phyloP scores from a whole-genome alignment of 2,329 filamentous ascomycete species.

The Claviceps pazoutovae region DNA sequence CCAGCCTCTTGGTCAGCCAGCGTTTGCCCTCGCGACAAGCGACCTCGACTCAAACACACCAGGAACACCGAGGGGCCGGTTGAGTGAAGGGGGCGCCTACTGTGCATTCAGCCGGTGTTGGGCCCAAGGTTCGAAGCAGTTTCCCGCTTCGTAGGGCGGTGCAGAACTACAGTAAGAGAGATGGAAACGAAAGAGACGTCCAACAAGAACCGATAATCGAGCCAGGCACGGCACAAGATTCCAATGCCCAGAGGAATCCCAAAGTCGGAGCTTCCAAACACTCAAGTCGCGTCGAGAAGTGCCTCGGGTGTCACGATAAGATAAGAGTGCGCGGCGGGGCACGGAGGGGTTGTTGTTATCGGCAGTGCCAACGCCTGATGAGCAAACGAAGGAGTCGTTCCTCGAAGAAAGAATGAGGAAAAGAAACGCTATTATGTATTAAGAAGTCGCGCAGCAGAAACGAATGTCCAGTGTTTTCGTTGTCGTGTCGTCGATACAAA shows the following conservation, averaged over 20 bases:
- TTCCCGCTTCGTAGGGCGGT: constrained; percentile 16
- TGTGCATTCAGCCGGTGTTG: constrained; percentile 23
- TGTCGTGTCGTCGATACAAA: constrained; percentile 2
- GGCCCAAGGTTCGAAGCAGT: constrained; percentile 16
- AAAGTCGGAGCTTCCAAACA: background rate
- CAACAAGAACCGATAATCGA: background rate
- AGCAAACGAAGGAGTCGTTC: background rate
- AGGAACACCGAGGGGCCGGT: background rate
- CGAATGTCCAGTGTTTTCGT: constrained; percentile 2
- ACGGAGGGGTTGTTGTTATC: constrained; percentile 6
- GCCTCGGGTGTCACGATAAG: background rate
- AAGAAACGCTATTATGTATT: background rate
- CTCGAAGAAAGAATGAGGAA: background rate
- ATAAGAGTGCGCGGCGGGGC: constrained; percentile 3
- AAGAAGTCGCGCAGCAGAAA: background rate
- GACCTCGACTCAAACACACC: background rate
- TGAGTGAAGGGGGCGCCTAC: constrained; percentile 12
- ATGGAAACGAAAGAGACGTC: background rate
- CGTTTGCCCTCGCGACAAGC: background rate
- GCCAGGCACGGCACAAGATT: background rate
- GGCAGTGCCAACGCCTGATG: background rate
- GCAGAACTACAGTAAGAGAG: constrained; percentile 5
- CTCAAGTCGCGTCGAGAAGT: constrained; percentile 2
- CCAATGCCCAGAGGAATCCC: too few species aligned
- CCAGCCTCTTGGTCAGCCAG: background rate